A percentile compares a stretch with the other conserved stretches of the same genome.
Conservation (phyloP, 2,329 filamentous ascomycete genomes). For the Venturiaceae sp. region DNA sequence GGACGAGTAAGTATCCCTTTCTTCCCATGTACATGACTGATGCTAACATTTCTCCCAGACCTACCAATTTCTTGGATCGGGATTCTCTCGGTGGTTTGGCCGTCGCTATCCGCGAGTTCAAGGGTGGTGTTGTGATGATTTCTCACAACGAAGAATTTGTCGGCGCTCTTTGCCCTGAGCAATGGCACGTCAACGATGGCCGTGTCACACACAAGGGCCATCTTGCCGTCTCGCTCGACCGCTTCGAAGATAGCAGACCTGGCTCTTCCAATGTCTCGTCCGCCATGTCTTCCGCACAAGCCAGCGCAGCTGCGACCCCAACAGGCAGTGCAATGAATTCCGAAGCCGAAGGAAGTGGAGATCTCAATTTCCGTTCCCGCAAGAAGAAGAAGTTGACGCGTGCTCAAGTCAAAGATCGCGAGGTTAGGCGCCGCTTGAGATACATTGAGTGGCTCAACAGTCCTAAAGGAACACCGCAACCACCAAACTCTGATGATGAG, state of each 20-base stretch:
- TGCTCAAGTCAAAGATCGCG: slow-evolving; percentile 88
- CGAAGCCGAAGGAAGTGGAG: slow-evolving; percentile 69
- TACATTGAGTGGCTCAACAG: slow-evolving; percentile 73
- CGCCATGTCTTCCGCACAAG: slow-evolving; percentile 24
- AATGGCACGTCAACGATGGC: slow-evolving; percentile 89
- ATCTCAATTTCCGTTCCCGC: slow-evolving; percentile 83
- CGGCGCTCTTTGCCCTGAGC: slow-evolving; percentile 86
- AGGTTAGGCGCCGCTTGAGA: slow-evolving; percentile 74
- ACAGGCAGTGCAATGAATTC: slow-evolving; percentile 6
- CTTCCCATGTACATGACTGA: background rate
- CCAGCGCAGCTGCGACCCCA: slow-evolving; percentile 20
- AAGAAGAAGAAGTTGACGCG: slow-evolving; percentile 99
- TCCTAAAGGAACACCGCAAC: slow-evolving; percentile 39
- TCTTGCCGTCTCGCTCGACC: slow-evolving; percentile 62
- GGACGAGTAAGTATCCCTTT: slow-evolving; percentile 50
- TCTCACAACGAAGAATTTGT: slow-evolving; percentile 99
- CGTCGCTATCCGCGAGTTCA: slow-evolving; percentile 97
- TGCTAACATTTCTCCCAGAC: slow-evolving; percentile 26
- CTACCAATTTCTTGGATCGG: slow-evolving; percentile 97
- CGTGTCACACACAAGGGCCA: slow-evolving; percentile 77
- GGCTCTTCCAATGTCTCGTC: slow-evolving; percentile 47
- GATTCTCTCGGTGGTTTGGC: slow-evolving; percentile 94
- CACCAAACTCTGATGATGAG: slow-evolving; percentile 30
- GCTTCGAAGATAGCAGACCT: slow-evolving; percentile 75
- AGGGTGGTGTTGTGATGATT: slow-evolving; percentile 97